A percentile compares a stretch with the other conserved stretches of the same genome.
These are phyloP conservation scores for Rhodotorula sp. DNA, from an alignment of 1,284 basidiomycete species.

Conservation along the genomic window DNA sequence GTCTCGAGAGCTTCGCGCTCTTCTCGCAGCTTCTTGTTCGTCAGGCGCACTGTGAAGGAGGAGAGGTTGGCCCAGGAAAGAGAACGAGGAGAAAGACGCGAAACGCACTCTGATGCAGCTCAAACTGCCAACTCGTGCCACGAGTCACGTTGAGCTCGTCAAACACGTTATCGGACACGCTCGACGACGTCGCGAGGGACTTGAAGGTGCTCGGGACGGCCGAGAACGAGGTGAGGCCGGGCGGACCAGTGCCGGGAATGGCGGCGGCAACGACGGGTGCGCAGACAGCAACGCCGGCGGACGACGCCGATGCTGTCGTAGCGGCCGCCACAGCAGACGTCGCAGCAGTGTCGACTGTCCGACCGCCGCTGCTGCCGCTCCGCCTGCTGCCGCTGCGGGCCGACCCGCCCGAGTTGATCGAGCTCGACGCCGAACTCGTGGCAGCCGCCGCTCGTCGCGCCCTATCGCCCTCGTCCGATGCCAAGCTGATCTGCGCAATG, in stretches of 20 bases:
- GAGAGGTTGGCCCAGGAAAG: background rate
- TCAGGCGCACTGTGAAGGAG: constrained; percentile 49
- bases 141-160: constrained; percentile 65
- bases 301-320: constrained; percentile 6
- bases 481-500: constrained; percentile 26
- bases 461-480: constrained; percentile 13
- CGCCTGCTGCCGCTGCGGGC: too few relatives aligned
- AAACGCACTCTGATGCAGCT: constrained; percentile 72
- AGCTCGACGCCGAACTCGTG: background rate
- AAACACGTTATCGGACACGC: constrained; percentile 58
- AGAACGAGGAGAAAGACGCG: background rate
- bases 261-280: constrained; percentile 2
- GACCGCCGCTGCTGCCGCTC: background rate
- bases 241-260: constrained; percentile 8
- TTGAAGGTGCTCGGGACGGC: constrained; percentile 43
- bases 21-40: constrained; percentile 68
- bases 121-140: constrained; percentile 84
- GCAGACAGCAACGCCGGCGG: background rate
- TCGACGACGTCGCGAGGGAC: constrained; percentile 22
- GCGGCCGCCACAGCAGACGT: background rate
- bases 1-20: constrained; percentile 56
- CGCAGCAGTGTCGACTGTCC: background rate
- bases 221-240: constrained; percentile 35
- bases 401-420: too few relatives aligned
- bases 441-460: background rate